Conservation (phyloP, 2,329 filamentous ascomycete genomes). For the Ambrosiella xylebori region DNA sequence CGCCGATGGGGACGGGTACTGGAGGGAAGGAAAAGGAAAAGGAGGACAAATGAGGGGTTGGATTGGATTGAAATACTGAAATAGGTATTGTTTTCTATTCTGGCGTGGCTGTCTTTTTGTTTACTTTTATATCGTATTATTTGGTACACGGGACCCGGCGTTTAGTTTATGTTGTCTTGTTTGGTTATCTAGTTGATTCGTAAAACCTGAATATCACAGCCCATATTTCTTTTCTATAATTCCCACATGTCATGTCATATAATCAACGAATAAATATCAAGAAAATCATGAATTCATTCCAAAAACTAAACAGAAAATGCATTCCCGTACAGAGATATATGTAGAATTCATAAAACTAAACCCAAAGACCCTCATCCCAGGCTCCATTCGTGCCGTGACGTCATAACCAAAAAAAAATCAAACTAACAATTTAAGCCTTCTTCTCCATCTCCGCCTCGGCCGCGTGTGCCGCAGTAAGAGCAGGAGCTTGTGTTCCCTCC, state of each 20-base stretch:
- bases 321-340: too few relatives aligned
- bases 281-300: too few relatives aligned
- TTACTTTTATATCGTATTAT: not conserved
- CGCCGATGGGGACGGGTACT: not conserved
- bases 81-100: not conserved
- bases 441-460: slow-evolving; percentile 11
- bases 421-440: not conserved
- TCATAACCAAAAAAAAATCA: not conserved
- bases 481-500: slow-evolving; percentile 12
- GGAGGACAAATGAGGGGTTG: not conserved
- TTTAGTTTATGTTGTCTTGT: not conserved
- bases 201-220: too few relatives aligned
- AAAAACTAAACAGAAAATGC: too few relatives aligned
- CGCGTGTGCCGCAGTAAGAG: slow-evolving; percentile 14
- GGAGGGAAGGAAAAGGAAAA: not conserved
- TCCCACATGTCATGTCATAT: too few relatives aligned
- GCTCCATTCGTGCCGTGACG: not conserved
- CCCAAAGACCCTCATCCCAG: not conserved
- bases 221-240: too few relatives aligned
- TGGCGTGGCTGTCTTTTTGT: not conserved
- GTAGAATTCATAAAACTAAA: not conserved
- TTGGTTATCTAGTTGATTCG: not conserved
- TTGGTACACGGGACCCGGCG: not conserved
- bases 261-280: too few relatives aligned
- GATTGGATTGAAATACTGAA: not conserved